Conservation (phyloP, 768 basidiomycete species). For the Boletus tomentosulus region DNA sequence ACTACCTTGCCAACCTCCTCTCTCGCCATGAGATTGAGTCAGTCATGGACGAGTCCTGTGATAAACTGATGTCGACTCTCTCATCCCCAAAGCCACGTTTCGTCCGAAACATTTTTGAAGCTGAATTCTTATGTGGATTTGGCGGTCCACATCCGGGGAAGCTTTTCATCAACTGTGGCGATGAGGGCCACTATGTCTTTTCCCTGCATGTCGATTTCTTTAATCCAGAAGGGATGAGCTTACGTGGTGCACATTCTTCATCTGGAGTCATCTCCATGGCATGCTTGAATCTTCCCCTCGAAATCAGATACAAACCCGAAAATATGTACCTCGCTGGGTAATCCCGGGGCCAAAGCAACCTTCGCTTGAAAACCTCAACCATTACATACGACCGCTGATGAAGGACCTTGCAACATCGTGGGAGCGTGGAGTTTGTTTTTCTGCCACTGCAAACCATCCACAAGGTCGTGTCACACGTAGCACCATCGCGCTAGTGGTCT, state of each 20-base stretch:
- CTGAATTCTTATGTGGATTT: constrained; percentile 27
- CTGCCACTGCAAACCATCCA: constrained; percentile 10
- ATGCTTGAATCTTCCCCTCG: constrained; percentile 32
- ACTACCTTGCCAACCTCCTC: constrained; percentile 4
- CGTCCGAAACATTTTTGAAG: constrained; percentile 9
- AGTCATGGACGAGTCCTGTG: background rate
- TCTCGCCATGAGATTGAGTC: background rate
- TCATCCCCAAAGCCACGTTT: background rate
- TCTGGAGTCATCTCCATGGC: constrained; percentile 13
- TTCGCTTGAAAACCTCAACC: constrained; percentile 29
- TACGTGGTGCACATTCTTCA: constrained; percentile 25
- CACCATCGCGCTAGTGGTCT: constrained; percentile 28
- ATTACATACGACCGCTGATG: constrained; percentile 34
- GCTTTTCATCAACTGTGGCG: constrained; percentile 8
- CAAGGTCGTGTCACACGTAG: constrained; percentile 20
- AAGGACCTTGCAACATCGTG: constrained; percentile 30
- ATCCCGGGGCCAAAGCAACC: constrained; percentile 32
- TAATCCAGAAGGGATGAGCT: constrained; percentile 30
- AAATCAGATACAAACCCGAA: constrained; percentile 31
- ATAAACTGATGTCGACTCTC: background rate
- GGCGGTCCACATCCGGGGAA: constrained; percentile 14
- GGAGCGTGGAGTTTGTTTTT: constrained; percentile 28
- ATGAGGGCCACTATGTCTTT: constrained; percentile 30
- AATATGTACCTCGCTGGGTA: constrained; percentile 37
- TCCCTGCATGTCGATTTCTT: constrained; percentile 28